These are phyloP conservation scores for Anisodus tanguticus DNA, from an alignment of 257 asterid genomes.

Conservation along the genomic window DNA sequence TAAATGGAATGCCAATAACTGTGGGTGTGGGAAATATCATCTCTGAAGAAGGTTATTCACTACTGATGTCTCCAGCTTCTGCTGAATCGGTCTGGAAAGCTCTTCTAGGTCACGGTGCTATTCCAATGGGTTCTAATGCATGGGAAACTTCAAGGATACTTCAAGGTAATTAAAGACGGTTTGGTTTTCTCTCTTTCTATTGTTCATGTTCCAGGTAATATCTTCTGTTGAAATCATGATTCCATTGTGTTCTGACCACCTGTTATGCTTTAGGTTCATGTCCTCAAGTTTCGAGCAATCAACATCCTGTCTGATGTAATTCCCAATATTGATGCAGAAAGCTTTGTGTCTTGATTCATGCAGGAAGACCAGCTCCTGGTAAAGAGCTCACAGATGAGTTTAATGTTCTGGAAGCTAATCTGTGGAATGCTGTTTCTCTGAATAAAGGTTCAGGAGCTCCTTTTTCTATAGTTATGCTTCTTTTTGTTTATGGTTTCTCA, in stretches of 20 bases:
- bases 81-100: constrained; percentile 72
- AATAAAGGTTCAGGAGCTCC: constrained; percentile 64
- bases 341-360: constrained; percentile 37
- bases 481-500: constrained; percentile 24
- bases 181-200: background rate
- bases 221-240: background rate
- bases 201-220: background rate
- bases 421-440: constrained; percentile 88
- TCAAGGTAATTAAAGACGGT: constrained; percentile 56
- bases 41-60: constrained; percentile 81
- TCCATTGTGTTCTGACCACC: constrained; percentile 13
- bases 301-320: background rate
- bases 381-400: constrained; percentile 88
- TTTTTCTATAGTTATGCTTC: background rate
- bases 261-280: background rate
- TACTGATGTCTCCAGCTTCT: constrained; percentile 73
- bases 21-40: constrained; percentile 83
- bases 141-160: constrained; percentile 93
- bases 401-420: constrained; percentile 92
- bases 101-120: constrained; percentile 70
- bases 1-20: constrained; percentile 85
- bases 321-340: constrained; percentile 15
- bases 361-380: constrained; percentile 95
- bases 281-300: background rate
- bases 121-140: constrained; percentile 72